Base-by-base conservation (phyloP, 176 grass and related monocot species). In the Guadua angustifolia region DNA sequence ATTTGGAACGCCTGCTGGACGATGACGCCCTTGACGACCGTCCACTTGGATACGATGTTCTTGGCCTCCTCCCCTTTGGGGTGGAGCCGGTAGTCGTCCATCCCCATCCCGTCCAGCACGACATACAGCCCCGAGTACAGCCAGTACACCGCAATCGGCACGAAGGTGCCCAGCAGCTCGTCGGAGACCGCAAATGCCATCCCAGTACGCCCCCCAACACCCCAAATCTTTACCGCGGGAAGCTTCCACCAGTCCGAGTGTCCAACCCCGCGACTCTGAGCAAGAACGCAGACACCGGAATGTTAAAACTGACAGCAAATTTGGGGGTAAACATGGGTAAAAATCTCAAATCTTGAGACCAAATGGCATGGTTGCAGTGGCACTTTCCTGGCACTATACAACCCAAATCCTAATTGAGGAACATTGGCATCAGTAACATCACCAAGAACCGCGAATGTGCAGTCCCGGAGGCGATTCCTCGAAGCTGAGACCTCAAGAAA, bases 141-240 rank as follows among this genome's bases (percentile, higher is more conserved):
- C 94, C 94, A 97, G 79, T 97, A 97, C 69, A 97, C 94, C 4
- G 85, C 91, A 67, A 97, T 92, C 10, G 94, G 94, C 73, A 97
- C 89, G 68, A 97, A 92, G 2, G 94, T 97, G 78, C 94, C 94
- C 50, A 97, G 74, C 86, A 97, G 79, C 81, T 94, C 94, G 82
- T 97, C 94, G 25, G 94, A 92, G 51, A 94, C 83, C 49, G 80
- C 82, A 47, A 91, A 91, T 18, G 81, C 81, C 94, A 95, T 95
- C 53, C 73, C 71, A 3, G 65, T 39, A 18, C 0, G 21, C 24
- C 64, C 55, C 51, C 50, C 46, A 57, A 42, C 18, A 19, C 50
- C 24, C 40, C 39, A 6, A 84, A 84, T 84, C 39, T 67, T 79
- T 7, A 21, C 73, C 18, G 39, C 47, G 4, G 36, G 19, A 58